Percentiles rank a stretch among this genome's conserved stretches.
Evolutionary conservation across 1,284 basidiomycete species (phyloP).

Genomic region (Trametes versicolor): DNA sequence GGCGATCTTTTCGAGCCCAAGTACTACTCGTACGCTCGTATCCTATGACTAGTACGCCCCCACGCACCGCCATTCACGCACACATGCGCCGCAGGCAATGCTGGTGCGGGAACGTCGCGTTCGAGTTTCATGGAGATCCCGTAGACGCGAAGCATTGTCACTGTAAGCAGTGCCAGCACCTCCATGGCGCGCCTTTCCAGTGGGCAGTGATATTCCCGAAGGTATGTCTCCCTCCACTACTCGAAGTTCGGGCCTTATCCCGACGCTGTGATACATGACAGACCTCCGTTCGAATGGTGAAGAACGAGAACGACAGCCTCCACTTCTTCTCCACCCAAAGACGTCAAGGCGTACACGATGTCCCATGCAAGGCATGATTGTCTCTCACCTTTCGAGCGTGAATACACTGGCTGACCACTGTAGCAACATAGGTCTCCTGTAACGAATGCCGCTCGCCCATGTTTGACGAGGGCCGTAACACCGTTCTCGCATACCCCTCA

Average conservation of each 20-base stretch:
- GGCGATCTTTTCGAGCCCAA: slow-evolving; percentile 42
- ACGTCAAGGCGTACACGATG: slow-evolving; percentile 38
- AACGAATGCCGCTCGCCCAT: slow-evolving; percentile 46
- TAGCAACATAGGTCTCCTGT: slow-evolving; percentile 46
- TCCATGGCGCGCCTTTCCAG: slow-evolving; percentile 48
- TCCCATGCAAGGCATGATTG: slow-evolving; percentile 45
- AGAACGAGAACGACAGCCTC: slow-evolving; percentile 42
- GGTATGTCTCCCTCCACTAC: slow-evolving; percentile 9
- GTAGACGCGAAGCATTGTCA: slow-evolving; percentile 48
- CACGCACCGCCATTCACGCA: too few species aligned
- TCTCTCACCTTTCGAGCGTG: not conserved
- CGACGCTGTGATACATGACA: too few species aligned
- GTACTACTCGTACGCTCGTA: slow-evolving; percentile 40
- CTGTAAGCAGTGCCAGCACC: slow-evolving; percentile 45
- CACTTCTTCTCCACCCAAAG: slow-evolving; percentile 47
- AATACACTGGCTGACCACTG: too few species aligned
- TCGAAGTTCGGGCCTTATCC: not conserved
- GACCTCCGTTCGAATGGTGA: slow-evolving; percentile 45
- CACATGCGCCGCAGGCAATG: slow-evolving; percentile 38
- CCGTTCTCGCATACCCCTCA: slow-evolving; percentile 46
- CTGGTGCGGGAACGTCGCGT: slow-evolving; percentile 46
- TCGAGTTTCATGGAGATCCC: slow-evolving; percentile 47
- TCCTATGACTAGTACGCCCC: too few species aligned
- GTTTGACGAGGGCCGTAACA: slow-evolving; percentile 49
- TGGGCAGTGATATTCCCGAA: slow-evolving; percentile 50